These are phyloP conservation scores for Yarrowia divulgata DNA, from an alignment of 805 yeast species.

Conservation along the genomic window DNA sequence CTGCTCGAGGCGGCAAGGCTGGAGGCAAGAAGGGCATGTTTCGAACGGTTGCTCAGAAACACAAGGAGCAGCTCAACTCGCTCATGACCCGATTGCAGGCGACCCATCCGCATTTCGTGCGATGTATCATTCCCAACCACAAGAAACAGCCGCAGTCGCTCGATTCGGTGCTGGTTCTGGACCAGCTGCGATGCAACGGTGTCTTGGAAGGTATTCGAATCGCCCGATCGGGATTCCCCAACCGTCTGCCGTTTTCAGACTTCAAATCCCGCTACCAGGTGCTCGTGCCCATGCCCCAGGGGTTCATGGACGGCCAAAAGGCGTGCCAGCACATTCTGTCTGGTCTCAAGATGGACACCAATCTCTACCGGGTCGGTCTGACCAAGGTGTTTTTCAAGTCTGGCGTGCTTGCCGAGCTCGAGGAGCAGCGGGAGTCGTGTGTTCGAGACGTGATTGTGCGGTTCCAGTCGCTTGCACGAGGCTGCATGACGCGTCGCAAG, in stretches of 20 bases:
- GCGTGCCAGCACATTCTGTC: constrained; percentile 73
- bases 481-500: constrained; percentile 61
- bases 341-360: constrained; percentile 65
- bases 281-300: constrained; percentile 58
- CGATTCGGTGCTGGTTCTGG: constrained; percentile 78
- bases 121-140: constrained; percentile 92
- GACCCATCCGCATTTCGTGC: constrained; percentile 95
- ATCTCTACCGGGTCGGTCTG: constrained; percentile 69
- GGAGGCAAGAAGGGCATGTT: constrained; percentile 55
- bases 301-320: constrained; percentile 61
- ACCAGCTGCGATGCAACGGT: constrained; percentile 95
- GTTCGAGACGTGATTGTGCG: constrained; percentile 62
- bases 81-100: constrained; percentile 74
- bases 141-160: constrained; percentile 73
- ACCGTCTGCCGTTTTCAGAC: constrained; percentile 82
- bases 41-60: constrained; percentile 86
- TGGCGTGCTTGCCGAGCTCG: constrained; percentile 80
- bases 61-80: constrained; percentile 78
- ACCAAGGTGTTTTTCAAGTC: constrained; percentile 78
- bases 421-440: constrained; percentile 72
- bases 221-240: constrained; percentile 97
- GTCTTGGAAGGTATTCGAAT: constrained; percentile 97
- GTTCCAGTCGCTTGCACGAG: constrained; percentile 72
- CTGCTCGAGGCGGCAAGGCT: constrained; percentile 46
- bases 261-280: constrained; percentile 78